These are phyloP conservation scores for Botryotinia globosa DNA, from an alignment of 2,329 filamentous ascomycete species.

Conservation along the genomic window DNA sequence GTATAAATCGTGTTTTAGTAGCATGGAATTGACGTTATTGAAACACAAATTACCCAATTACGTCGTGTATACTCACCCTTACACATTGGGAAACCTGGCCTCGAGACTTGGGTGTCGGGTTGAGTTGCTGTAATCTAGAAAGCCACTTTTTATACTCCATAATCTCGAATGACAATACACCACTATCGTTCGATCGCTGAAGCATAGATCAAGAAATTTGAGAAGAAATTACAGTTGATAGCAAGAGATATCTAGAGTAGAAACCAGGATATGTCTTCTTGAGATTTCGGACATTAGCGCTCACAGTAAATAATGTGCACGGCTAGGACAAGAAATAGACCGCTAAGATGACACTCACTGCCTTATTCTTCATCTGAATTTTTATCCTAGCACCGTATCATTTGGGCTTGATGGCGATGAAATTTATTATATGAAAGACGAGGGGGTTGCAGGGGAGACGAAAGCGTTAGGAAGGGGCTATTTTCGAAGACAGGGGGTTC, in stretches of 20 bases:
- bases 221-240: background rate
- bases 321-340: background rate
- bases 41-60: background rate
- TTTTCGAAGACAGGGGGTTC: background rate
- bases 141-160: background rate
- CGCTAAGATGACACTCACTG: background rate
- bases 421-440: background rate
- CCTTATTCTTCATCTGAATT: background rate
- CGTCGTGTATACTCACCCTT: background rate
- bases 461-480: background rate
- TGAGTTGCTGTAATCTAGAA: background rate
- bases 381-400: background rate
- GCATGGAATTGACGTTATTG: background rate
- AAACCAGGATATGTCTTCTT: background rate
- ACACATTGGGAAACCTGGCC: background rate
- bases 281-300: background rate
- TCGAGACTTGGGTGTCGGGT: background rate
- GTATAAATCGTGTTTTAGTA: fast-evolving
- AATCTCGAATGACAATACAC: background rate
- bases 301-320: background rate
- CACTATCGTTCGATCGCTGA: background rate
- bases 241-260: background rate
- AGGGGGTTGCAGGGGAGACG: background rate
- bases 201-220: fast-evolving
- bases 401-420: background rate